Conservation (phyloP, 805 yeast genomes). For the Candida vaughaniae region DNA sequence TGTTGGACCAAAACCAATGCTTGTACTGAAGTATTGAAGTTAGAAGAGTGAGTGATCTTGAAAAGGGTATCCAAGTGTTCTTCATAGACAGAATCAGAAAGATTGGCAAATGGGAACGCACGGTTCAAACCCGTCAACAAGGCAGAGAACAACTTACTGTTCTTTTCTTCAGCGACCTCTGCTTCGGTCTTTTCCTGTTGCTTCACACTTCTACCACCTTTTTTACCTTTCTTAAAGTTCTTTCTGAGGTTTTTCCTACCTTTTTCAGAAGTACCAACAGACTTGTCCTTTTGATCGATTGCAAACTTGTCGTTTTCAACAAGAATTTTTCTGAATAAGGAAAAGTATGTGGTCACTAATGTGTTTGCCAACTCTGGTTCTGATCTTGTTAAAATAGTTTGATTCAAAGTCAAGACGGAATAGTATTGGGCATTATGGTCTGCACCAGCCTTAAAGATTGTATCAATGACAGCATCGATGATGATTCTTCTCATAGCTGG, state of each 20-base stretch:
- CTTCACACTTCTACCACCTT: conserved; percentile 83
- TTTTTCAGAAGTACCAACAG: conserved; percentile 53
- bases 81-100: conserved; percentile 68
- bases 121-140: conserved; percentile 92
- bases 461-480: conserved; percentile 76
- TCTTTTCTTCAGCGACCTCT: conserved; percentile 74
- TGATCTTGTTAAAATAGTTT: conserved; percentile 78
- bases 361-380: conserved; percentile 83
- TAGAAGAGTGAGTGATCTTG: conserved; percentile 89
- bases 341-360: conserved; percentile 80
- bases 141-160: conserved; percentile 82
- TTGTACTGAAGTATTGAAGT: conserved; percentile 91
- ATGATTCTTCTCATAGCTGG: conserved; percentile 92
- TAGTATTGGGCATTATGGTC: conserved; percentile 90
- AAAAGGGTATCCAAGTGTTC: conserved; percentile 81
- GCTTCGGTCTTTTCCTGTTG: conserved; percentile 55
- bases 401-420: conserved; percentile 84
- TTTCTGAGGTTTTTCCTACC: conserved; percentile 60
- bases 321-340: conserved; percentile 79
- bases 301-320: conserved; percentile 57
- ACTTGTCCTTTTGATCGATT: conserved; percentile 36
- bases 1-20: conserved; percentile 85
- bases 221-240: conserved; percentile 76
- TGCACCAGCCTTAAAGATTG: conserved; percentile 63
- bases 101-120: conserved; percentile 86